Evolutionary conservation across 495 filamentous ascomycete genomes (phyloP), one percentile per base, ranked within the genome.

Genomic region (Daldinia childiae): DNA sequence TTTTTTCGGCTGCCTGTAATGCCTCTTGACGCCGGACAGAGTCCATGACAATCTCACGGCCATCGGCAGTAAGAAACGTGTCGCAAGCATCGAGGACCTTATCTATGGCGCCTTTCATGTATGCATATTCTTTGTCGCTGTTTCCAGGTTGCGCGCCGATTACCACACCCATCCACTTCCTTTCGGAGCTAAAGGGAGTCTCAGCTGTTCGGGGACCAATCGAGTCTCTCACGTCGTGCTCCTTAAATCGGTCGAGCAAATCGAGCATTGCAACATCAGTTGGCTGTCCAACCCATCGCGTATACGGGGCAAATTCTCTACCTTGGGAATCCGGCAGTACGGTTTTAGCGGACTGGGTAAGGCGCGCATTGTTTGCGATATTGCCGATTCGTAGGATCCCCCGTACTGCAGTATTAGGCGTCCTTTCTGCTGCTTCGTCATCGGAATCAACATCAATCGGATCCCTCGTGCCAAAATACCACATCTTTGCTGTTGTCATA

Each of bases 101-200:
- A 77, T 99, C 95, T 38, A 98, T 84, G 59, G 95, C 93, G 48
- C 95, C 95, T 77, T 99, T 99, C 77, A 97, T 91, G 72, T 98
- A 98, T 12, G 92, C 94, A 63, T 92, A 87, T 72, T 95, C 90
- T 73, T 84, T 87, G 27, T 86, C 83, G 55, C 71, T 79, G 63
- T 79, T 83, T 19, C 77, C 81, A 5, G 87, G 79, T 63, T 86
- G 85, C 3, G 82, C 84, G 32, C 90, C 89, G 69, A 97, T 93
- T 2, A 92, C 89, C 14, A 97, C 94, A 36, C 95, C 95, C 95
- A 98, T 99, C 95, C 95, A 99, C 80, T 98, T 99, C 52, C 93
- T 88, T 73, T 98, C 94, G 0, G 95, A 98, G 75, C 93, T 97
- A 76, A 99, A 99, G 0, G 95, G 94, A 1, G 92, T 93, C 76